A percentile compares a stretch with the other conserved stretches of the same genome.
Conservation (phyloP, 306 rosid genomes). For the Quercus aquifolioides region DNA sequence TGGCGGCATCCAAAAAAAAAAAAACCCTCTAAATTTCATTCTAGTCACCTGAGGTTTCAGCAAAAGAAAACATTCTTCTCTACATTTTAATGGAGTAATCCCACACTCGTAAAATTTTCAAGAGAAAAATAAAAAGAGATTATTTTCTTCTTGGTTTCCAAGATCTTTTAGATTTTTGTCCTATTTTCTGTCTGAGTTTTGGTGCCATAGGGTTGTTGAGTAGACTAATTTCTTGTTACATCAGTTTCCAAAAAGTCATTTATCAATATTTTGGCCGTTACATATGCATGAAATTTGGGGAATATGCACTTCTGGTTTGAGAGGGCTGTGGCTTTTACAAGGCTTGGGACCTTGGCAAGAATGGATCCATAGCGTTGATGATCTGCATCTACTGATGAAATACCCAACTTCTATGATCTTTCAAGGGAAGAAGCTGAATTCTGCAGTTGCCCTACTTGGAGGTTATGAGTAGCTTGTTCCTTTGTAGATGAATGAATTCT, state of each 20-base stretch:
- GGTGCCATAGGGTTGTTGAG: background rate
- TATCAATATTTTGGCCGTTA: background rate
- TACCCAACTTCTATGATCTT: background rate
- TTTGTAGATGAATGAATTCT: background rate
- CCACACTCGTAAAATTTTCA: background rate
- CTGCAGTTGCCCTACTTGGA: background rate
- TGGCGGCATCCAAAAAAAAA: no score
- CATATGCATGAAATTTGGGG: background rate
- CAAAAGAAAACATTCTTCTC: background rate
- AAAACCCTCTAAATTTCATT: no score
- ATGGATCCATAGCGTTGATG: background rate
- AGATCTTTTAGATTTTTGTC: background rate
- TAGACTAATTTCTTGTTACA: background rate
- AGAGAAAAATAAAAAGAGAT: background rate
- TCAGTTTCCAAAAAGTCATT: background rate
- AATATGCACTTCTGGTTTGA: background rate
- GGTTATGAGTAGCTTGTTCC: background rate
- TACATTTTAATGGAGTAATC: background rate
- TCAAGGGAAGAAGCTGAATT: slow-evolving; percentile 11
- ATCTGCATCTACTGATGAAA: slow-evolving; percentile 6
- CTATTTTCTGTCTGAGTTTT: background rate
- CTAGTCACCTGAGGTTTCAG: no score
- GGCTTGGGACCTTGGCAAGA: slow-evolving; percentile 3
- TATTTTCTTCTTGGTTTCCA: background rate
- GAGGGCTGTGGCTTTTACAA: background rate